Evolutionary conservation across 805 yeast species (phyloP).

Genomic region (Starmerella potacharoeniae): DNA sequence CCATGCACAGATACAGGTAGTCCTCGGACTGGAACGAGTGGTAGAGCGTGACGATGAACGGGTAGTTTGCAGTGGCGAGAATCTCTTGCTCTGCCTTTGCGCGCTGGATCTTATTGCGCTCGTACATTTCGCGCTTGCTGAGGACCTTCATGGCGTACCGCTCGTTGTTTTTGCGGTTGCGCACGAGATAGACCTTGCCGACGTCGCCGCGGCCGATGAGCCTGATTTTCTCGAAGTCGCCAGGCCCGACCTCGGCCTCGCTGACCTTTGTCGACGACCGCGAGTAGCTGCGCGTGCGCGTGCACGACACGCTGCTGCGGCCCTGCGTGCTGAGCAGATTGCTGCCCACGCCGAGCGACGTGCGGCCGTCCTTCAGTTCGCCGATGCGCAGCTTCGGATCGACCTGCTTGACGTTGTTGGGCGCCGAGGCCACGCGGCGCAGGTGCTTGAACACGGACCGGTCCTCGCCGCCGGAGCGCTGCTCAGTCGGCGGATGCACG

Average conservation of each 20-base stretch:
- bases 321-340: neutral
- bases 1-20: conserved; percentile 88
- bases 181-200: conserved; percentile 87
- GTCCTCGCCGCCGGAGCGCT: conserved; percentile 8
- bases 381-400: conserved; percentile 6
- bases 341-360: conserved; percentile 1
- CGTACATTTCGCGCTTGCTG: conserved; percentile 85
- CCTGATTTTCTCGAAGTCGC: conserved; percentile 77
- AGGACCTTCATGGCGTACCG: conserved; percentile 89
- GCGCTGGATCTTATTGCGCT: conserved; percentile 85
- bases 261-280: conserved; percentile 61
- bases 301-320: neutral
- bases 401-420: conserved; percentile 40
- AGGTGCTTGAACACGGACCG: conserved; percentile 20
- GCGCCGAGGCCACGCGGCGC: conserved; percentile 78
- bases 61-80: conserved; percentile 88
- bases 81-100: conserved; percentile 96
- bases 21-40: conserved; percentile 96
- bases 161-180: conserved; percentile 62
- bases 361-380: neutral
- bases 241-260: conserved; percentile 73
- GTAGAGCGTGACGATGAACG: conserved; percentile 89
- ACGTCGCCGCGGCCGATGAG: conserved; percentile 96
- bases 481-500: neutral
- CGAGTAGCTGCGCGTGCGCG: conserved; percentile 48